A percentile compares a stretch with the other conserved stretches of the same genome.
phyloP scores from a whole-genome alignment of 768 basidiomycete genomes.

The Multifurca ochricompacta region DNA sequence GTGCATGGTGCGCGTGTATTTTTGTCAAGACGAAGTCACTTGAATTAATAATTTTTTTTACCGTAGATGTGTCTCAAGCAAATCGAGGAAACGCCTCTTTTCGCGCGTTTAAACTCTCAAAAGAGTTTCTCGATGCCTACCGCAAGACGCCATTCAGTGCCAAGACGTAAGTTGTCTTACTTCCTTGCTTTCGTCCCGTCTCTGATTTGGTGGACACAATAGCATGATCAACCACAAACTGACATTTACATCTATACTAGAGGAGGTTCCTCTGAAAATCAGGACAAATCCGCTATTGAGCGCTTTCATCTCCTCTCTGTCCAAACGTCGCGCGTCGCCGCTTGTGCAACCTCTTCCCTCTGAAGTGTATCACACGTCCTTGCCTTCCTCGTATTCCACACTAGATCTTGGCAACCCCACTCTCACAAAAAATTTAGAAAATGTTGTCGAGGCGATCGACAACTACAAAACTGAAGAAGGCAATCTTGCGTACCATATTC shows the following conservation, averaged over 20 bases:
- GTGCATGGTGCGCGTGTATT: constrained; percentile 57
- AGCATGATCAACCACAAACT: constrained; percentile 76
- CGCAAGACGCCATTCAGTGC: constrained; percentile 81
- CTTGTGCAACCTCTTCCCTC: constrained; percentile 34
- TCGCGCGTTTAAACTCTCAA: constrained; percentile 80
- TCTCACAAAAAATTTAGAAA: constrained; percentile 70
- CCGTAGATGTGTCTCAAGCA: constrained; percentile 65
- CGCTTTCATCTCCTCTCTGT: constrained; percentile 66
- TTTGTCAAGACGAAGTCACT: not conserved
- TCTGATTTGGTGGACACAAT: not conserved
- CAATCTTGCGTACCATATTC: constrained; percentile 79
- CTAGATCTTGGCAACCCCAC: constrained; percentile 66
- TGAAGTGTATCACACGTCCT: constrained; percentile 24
- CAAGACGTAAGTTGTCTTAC: constrained; percentile 49
- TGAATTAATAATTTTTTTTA: not conserved
- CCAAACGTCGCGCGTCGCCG: constrained; percentile 37
- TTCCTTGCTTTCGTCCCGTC: not conserved
- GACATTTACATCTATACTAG: constrained; percentile 79
- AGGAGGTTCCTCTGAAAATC: constrained; percentile 79
- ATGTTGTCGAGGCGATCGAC: constrained; percentile 80
- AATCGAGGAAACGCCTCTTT: constrained; percentile 80
- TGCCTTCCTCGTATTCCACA: constrained; percentile 56
- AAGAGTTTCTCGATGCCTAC: constrained; percentile 73
- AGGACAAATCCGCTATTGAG: constrained; percentile 73
- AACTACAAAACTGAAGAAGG: constrained; percentile 85